These are phyloP conservation scores for Balamuthia mandrillaris DNA, from an alignment of 208 protist genomes.

Conservation along the genomic window DNA sequence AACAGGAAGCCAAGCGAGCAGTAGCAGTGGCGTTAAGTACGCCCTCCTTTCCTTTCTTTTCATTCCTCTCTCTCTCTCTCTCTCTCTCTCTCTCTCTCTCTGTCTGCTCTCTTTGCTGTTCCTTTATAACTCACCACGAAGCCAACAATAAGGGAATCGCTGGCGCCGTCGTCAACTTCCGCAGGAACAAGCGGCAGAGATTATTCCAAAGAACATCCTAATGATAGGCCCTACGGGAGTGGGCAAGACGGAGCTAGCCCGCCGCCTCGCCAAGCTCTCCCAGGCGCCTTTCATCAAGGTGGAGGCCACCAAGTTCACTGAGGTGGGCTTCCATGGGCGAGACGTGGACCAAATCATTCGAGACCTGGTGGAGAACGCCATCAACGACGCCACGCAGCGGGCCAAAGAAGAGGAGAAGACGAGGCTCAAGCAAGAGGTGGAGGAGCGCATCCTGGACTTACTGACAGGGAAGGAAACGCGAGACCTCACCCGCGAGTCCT, in stretches of 20 bases:
- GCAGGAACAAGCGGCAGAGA: slow-evolving; percentile 36
- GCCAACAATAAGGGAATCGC: too few species aligned
- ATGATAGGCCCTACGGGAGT: slow-evolving; percentile 78
- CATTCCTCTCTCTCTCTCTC: background rate
- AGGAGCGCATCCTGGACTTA: slow-evolving; percentile 66
- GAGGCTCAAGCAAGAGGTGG: slow-evolving; percentile 81
- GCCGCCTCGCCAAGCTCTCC: slow-evolving; percentile 92
- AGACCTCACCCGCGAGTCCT: slow-evolving; percentile 44
- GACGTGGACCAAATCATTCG: slow-evolving; percentile 95
- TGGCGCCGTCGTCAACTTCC: slow-evolving; percentile 46
- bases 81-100: too few species aligned
- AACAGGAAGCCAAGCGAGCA: slow-evolving; percentile 85
- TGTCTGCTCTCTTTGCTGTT: too few species aligned
- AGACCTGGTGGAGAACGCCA: slow-evolving; percentile 90
- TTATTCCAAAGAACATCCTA: slow-evolving; percentile 75
- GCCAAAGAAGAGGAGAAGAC: slow-evolving; percentile 67
- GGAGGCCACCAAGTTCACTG: slow-evolving; percentile 97
- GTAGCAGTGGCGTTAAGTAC: background rate
- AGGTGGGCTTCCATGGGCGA: slow-evolving; percentile 83
- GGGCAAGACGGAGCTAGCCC: slow-evolving; percentile 87
- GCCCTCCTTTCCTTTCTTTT: background rate
- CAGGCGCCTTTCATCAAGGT: slow-evolving; percentile 97
- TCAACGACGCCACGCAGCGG: slow-evolving; percentile 74
- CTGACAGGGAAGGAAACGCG: slow-evolving; percentile 40
- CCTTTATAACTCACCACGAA: too few species aligned